These are phyloP conservation scores for Talaromyces sp. DNA, from an alignment of 2,329 filamentous ascomycete genomes.

Conservation along the genomic window DNA sequence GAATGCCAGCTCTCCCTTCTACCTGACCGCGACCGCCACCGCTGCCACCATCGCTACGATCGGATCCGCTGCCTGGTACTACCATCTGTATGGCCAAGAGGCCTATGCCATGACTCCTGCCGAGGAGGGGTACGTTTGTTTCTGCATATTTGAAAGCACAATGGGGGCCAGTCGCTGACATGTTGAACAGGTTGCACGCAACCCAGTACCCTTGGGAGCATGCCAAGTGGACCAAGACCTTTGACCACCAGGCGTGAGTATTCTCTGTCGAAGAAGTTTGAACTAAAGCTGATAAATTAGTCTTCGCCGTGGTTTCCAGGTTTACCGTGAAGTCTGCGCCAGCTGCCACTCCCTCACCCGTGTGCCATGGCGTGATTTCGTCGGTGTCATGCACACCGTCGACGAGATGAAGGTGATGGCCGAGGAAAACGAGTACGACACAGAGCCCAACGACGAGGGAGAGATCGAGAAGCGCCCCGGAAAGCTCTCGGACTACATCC, in stretches of 20 bases:
- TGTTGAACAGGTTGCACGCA: conserved; percentile 68
- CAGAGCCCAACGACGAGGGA: conserved; percentile 94
- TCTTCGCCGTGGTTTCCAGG: conserved; percentile 97
- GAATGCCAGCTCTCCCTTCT: conserved; percentile 67
- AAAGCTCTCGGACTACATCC: conserved; percentile 97
- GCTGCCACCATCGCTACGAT: conserved; percentile 81
- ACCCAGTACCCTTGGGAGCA: conserved; percentile 96
- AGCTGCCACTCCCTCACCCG: conserved; percentile 95
- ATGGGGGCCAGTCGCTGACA: not conserved
- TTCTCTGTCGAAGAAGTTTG: not conserved
- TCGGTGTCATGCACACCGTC: conserved; percentile 87
- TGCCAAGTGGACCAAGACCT: conserved; percentile 85
- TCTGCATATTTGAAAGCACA: not conserved
- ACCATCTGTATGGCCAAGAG: conserved; percentile 86
- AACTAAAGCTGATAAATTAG: conserved; percentile 40
- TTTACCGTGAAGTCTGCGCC: conserved; percentile 97
- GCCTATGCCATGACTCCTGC: conserved; percentile 84
- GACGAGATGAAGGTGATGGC: conserved; percentile 97
- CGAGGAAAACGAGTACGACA: conserved; percentile 98
- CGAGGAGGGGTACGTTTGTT: conserved; percentile 87
- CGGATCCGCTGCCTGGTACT: conserved; percentile 94
- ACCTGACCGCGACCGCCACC: conserved; percentile 78
- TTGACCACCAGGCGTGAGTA: conserved; percentile 90
- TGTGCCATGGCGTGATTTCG: conserved; percentile 86
- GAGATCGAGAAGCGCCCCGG: conserved; percentile 97